phyloP scores from a whole-genome alignment of 2,329 filamentous ascomycete genomes.

The Pestalotiopsis sp. region DNA sequence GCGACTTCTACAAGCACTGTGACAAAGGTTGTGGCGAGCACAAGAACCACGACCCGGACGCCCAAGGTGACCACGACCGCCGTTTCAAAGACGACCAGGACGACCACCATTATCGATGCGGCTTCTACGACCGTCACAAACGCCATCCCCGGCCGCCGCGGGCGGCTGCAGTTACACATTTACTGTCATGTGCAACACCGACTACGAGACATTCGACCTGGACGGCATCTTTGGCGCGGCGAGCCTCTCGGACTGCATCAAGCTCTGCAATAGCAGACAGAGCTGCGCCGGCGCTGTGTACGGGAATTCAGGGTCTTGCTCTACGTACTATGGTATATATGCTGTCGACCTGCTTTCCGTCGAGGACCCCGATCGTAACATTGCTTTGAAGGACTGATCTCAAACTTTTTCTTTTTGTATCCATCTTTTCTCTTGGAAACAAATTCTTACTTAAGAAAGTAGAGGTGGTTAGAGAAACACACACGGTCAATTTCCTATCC shows the following conservation, averaged over 20 bases:
- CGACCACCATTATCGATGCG: too few species aligned
- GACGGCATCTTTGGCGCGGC: not conserved
- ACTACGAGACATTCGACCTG: not conserved
- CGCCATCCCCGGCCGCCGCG: too few species aligned
- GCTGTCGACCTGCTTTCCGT: not conserved
- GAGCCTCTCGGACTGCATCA: not conserved
- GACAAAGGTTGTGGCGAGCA: not conserved
- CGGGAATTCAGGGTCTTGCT: not conserved
- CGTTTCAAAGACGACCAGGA: too few species aligned
- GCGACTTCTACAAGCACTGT: not conserved
- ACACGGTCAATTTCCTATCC: not conserved
- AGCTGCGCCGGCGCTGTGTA: not conserved
- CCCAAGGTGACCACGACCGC: not conserved
- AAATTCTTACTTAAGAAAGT: too few species aligned
- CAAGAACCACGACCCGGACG: not conserved
- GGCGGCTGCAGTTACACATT: not conserved
- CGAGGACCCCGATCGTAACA: not conserved
- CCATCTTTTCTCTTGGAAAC: too few species aligned
- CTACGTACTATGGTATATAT: not conserved
- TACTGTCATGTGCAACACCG: not conserved
- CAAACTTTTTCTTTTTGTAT: too few species aligned
- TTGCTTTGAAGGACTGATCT: too few species aligned
- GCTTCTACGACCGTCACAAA: too few species aligned
- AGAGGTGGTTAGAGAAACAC: too few species aligned
- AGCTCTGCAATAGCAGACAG: not conserved